A percentile compares a stretch with the other conserved stretches of the same genome.
These are phyloP conservation scores for Coemansia erecta DNA, from an alignment of 192 early-diverging fungal genomes.

Conservation along the genomic window DNA sequence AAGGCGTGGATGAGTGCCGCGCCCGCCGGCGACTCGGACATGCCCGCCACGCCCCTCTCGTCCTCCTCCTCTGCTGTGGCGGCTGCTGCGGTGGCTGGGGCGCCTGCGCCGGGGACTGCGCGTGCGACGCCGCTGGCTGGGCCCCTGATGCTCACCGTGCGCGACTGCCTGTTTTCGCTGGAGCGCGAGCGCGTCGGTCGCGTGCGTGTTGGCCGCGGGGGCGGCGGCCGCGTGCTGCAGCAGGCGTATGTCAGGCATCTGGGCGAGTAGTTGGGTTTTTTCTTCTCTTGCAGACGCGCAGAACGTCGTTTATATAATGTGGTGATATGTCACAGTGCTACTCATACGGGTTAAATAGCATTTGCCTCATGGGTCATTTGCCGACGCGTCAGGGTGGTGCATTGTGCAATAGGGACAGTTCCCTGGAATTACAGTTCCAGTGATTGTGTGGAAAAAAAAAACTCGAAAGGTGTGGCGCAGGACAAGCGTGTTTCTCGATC, in stretches of 20 bases:
- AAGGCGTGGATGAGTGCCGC: slow-evolving; percentile 57
- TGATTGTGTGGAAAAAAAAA: too few relatives aligned
- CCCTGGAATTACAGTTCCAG: too few relatives aligned
- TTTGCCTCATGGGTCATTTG: too few relatives aligned
- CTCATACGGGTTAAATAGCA: too few relatives aligned
- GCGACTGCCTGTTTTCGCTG: slow-evolving; percentile 72
- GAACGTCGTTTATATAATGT: too few relatives aligned
- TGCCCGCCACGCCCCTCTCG: slow-evolving; percentile 11
- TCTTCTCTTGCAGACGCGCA: too few relatives aligned
- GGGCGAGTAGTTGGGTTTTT: slow-evolving; percentile 21
- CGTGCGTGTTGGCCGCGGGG: slow-evolving; percentile 40
- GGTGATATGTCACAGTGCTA: too few relatives aligned
- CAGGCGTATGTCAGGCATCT: slow-evolving; percentile 14
- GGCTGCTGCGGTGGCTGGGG: slow-evolving; percentile 31
- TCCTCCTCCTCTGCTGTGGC: slow-evolving; percentile 8
- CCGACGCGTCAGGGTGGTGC: too few relatives aligned
- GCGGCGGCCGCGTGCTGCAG: slow-evolving; percentile 46
- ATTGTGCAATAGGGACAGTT: too few relatives aligned
- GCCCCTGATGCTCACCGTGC: slow-evolving; percentile 61
- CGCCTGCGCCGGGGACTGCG: too few relatives aligned
- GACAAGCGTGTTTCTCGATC: too few relatives aligned
- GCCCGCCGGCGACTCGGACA: slow-evolving; percentile 28
- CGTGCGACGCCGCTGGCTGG: slow-evolving; percentile 26
- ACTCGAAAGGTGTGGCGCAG: too few relatives aligned
- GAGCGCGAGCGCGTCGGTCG: slow-evolving; percentile 60